A percentile compares a stretch with the other conserved stretches of the same genome.
phyloP scores from a whole-genome alignment of 129 eudicot species.

The Cynara cardunculus region DNA sequence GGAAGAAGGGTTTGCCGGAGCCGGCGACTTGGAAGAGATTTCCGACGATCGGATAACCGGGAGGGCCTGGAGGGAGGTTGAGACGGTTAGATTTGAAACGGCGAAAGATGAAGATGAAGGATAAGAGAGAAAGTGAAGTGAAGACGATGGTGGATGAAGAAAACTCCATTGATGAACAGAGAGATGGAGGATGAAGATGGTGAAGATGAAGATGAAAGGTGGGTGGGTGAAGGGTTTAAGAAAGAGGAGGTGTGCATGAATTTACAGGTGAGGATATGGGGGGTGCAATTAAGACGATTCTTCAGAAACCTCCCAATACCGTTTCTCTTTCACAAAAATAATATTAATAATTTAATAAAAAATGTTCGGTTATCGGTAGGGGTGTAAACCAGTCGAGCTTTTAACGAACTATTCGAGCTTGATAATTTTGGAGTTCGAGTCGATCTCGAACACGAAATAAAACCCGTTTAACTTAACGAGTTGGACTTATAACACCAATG shows the following conservation, averaged over 20 bases:
- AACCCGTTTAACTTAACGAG: no score
- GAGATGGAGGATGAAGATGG: neutral
- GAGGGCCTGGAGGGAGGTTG: conserved; percentile 88
- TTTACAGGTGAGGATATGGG: conserved; percentile 35
- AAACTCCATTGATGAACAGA: conserved; percentile 29
- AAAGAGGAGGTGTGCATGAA: conserved; percentile 36
- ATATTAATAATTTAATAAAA: no score
- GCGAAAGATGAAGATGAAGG: conserved; percentile 25
- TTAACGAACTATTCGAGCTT: no score
- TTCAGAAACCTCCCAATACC: no score
- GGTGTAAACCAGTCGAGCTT: no score
- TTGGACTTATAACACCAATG: no score
- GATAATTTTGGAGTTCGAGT: no score
- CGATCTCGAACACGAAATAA: no score
- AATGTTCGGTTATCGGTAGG: no score
- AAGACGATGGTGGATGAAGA: conserved; percentile 34
- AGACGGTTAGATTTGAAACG: conserved; percentile 24
- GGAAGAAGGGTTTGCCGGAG: conserved; percentile 79
- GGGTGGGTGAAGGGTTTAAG: conserved; percentile 27
- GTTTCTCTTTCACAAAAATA: no score
- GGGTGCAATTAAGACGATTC: conserved; percentile 12
- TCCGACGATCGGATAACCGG: conserved; percentile 89
- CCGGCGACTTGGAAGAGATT: conserved; percentile 79
- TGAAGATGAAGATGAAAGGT: neutral
- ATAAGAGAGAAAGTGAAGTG: conserved; percentile 30